Base-by-base conservation (phyloP, 1,284 basidiomycete species). In the Xerocomus minutiporus region DNA sequence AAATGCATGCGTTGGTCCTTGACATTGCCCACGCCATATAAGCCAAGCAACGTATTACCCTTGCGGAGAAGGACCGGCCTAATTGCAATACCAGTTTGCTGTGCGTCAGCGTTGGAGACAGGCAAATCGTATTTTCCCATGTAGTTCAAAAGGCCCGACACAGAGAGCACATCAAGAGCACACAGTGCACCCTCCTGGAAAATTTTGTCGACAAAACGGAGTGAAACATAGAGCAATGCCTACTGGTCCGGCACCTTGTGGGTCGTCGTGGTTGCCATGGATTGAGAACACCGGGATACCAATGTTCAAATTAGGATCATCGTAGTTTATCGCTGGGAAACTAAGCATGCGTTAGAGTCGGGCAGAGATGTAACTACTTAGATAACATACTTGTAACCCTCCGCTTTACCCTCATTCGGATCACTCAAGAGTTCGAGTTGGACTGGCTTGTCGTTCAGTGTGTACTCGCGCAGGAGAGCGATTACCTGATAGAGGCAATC, bases 211-310 rank as follows among this genome's bases (percentile, higher is more conserved):
- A 45, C 12, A 34, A 8, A 5, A 46, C 20, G 42, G 41, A 31
- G 46, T 28, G 4, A 32, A 15, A 46, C 25, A 13, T 20, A 4
- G 9, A 28, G 13, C 8, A 17, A 55, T 13, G 69, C 88, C 59
- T 62, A 93, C 93, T 9, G 90, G 80, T 12, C 94, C 94, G 11
- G 93, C 87, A 23, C 96, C 97, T 72, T 99, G 97, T 31, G 97
- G 96, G 62, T 99, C 96, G 66, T 99, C 97, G 70, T 99, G 97
- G 66, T 99, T 99, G 40, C 96, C 97, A 64, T 99, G 96, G 43
- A 99, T 99, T 0, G 95, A 97, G 72, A 99, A 99, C 23, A 98
- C 89, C 2, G 97, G 97, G 28, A 97, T 92, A 20, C 84, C 86
- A 49, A 99, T 82, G 65, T 99, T 99, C 54, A 98, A 78, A 67